phyloP scores from a whole-genome alignment of 2,329 filamentous ascomycete species.

The Cercospora sp. region DNA sequence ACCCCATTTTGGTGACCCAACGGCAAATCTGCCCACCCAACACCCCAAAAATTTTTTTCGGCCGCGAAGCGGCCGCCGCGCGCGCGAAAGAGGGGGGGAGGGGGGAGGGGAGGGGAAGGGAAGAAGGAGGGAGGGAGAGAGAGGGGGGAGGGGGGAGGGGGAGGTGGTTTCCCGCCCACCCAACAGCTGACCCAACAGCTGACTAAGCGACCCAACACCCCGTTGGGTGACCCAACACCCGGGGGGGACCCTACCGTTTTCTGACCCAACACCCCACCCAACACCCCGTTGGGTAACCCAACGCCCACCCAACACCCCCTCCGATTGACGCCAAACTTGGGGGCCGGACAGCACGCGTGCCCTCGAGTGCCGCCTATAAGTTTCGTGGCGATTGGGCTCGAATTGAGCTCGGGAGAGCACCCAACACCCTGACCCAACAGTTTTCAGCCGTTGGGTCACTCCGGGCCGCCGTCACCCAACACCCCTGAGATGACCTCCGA shows the following conservation, averaged over 20 bases:
- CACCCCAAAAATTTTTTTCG: slow-evolving; percentile 2
- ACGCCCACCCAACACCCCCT: not conserved
- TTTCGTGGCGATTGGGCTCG: not conserved
- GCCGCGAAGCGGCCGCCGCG: not conserved
- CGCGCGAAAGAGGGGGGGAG: not conserved
- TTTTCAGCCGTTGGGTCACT: not conserved
- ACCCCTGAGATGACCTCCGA: not conserved
- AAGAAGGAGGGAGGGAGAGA: not conserved
- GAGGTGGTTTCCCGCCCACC: not conserved
- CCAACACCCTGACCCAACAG: not conserved
- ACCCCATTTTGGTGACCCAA: not conserved
- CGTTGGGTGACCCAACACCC: not conserved
- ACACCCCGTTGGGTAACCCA: not conserved
- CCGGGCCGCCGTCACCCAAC: not conserved
- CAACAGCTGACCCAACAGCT: not conserved
- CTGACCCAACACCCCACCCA: not conserved
- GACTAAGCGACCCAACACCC: not conserved
- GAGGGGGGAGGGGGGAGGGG: not conserved
- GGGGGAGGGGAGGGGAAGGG: not conserved
- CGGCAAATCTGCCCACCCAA: not conserved
- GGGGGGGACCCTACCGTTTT: not conserved
- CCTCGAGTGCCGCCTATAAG: not conserved
- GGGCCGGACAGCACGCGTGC: not conserved
- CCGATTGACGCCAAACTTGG: not conserved
- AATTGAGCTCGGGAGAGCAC: not conserved